A percentile compares a stretch with the other conserved stretches of the same genome.
These are phyloP conservation scores for Pichia paraexigua DNA, from an alignment of 805 yeast species.

Conservation along the genomic window DNA sequence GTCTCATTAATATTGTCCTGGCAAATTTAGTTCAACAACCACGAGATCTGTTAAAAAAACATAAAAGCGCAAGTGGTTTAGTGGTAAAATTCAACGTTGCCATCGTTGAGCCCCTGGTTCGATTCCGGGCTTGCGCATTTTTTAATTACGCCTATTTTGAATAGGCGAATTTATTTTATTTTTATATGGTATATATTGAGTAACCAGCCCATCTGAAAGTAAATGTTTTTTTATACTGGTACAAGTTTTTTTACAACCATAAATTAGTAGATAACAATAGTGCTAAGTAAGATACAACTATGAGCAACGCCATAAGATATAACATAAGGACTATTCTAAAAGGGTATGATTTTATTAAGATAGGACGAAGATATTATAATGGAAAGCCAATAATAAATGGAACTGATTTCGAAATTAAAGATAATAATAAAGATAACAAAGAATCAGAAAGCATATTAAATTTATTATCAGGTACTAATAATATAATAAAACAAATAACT, in stretches of 20 bases:
- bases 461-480: background rate
- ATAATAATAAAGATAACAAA: background rate
- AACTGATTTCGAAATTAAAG: background rate
- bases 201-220: too few species aligned
- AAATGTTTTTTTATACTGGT: too few species aligned
- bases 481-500: background rate
- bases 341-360: background rate
- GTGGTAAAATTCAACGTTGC: conserved; percentile 25
- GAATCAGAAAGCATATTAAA: background rate
- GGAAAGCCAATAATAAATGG: too few species aligned
- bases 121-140: conserved; percentile 23
- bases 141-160: background rate
- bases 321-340: background rate
- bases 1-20: too few species aligned
- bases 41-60: too few species aligned
- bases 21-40: too few species aligned
- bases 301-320: background rate
- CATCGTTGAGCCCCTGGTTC: conserved; percentile 25
- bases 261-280: background rate
- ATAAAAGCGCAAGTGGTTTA: conserved; percentile 20
- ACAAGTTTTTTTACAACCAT: too few species aligned
- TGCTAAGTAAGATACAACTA: too few species aligned
- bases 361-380: background rate
- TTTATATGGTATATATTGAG: too few species aligned
- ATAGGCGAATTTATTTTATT: too few species aligned